Evolutionary conservation across 2,329 filamentous ascomycete species (phyloP).

Genomic region (Ophiostoma himal-ulmi): DNA sequence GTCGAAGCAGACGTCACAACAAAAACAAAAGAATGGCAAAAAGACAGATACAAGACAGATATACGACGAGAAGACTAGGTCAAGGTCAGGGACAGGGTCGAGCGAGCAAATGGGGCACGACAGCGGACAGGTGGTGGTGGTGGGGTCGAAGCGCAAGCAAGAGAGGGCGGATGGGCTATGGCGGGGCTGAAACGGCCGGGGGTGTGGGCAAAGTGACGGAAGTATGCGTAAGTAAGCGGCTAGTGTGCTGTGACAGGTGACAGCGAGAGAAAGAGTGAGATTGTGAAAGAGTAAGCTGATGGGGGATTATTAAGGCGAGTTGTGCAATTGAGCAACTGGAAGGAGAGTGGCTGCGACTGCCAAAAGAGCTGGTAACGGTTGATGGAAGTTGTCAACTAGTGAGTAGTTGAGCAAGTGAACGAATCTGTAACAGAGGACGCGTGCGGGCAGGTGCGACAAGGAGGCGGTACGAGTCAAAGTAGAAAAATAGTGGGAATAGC

Average conservation of each 20-base stretch:
- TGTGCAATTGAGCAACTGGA: not conserved
- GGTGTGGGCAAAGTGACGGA: conserved; percentile 12
- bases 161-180: conserved; percentile 13
- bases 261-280: not conserved
- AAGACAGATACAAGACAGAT: not conserved
- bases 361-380: not conserved
- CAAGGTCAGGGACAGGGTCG: not conserved
- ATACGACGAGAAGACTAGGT: not conserved
- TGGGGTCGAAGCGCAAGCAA: conserved; percentile 16
- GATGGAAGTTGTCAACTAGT: not conserved
- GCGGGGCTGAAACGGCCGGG: conserved; percentile 19
- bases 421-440: conserved; percentile 9
- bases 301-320: not conserved
- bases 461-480: not conserved
- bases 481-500: not conserved
- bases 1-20: not conserved
- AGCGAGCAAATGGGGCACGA: not conserved
- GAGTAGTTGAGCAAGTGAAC: not conserved
- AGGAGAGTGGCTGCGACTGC: not conserved
- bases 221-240: conserved; percentile 6
- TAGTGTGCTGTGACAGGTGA: conserved; percentile 1
- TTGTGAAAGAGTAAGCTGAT: not conserved
- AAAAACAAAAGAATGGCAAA: not conserved
- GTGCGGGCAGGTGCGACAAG: conserved; percentile 6
- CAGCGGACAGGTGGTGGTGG: conserved; percentile 8